Evolutionary conservation across 345 rosid species (phyloP), one percentile per base, ranked within the genome.

Genomic region (Reutealis trisperma): DNA sequence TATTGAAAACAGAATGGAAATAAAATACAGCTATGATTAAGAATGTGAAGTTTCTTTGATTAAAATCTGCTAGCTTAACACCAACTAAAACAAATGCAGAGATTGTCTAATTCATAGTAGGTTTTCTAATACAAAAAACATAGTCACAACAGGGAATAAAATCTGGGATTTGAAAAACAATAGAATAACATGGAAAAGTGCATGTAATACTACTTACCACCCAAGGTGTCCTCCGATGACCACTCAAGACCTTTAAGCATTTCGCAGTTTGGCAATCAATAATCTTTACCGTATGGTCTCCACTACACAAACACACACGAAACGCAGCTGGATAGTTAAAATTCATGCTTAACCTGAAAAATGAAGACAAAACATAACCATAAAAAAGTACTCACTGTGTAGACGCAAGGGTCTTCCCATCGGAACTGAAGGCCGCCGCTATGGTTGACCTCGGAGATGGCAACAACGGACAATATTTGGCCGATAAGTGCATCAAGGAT

Each of bases 221-320:
- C 99, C 99, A 95, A 2, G 99, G 99, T 42, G 99, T 95, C 83
- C 98, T 88, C 79, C 96, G 88, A 84, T 95, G 99, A 83, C 99
- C 99, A 44, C 80, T 89, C 85, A 95, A 85, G 72, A 93, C 96
- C 85, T 95, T 93, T 79, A 92, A 88, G 89, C 99, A 95, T 76
- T 86, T 88, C 78, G 97, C 99, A 71, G 90, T 93, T 81, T 90
- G 87, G 74, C 91, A 93, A 84, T 95, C 96, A 84, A 95, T 90
- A 73, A 93, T 89, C 89, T 92, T 89, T 74, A 94, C 97, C 0
- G 96, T 94, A 74, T 94, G 97, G 74, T 94, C 98, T 61, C 97
- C 98, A 79, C 97, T 91, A 84, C 84, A 85, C 45, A 64, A 15
- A 44, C 37, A 65, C 1, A 64, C 21, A 63, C n/a, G 37, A 37